Evolutionary conservation across 176 grass and related monocot genomes (phyloP).

Genomic region (Dactylis glomerata): DNA sequence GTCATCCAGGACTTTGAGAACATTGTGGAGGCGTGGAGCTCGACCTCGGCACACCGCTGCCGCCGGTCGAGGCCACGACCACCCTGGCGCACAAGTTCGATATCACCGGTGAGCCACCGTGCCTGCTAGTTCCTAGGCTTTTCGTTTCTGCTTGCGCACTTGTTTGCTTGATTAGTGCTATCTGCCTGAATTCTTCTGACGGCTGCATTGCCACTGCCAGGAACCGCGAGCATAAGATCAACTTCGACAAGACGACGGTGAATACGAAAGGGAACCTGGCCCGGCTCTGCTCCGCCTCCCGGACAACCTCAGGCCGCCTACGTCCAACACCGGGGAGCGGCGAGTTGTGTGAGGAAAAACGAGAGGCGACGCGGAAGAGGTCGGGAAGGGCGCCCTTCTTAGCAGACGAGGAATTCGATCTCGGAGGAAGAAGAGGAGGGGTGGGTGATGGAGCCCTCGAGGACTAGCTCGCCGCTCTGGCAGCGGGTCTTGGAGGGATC

Average conservation of each 20-base stretch:
- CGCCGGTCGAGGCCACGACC: conserved; percentile 54
- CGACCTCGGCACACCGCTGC: conserved; percentile 72
- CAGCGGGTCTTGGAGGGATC: too few species aligned
- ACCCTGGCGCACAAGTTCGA: conserved; percentile 84
- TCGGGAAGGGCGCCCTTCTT: too few species aligned
- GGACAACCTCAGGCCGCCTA: conserved; percentile 54
- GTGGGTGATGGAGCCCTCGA: too few species aligned
- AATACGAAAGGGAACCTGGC: conserved; percentile 73
- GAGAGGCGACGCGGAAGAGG: too few species aligned
- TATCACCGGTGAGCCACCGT: conserved; percentile 54
- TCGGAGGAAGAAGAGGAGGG: too few species aligned
- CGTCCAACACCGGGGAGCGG: conserved; percentile 70
- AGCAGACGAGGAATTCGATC: too few species aligned
- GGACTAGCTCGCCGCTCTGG: too few species aligned
- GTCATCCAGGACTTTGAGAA: conserved; percentile 84
- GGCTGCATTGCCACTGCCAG: conserved; percentile 15
- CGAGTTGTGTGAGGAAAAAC: too few species aligned
- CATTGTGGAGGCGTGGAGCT: conserved; percentile 81
- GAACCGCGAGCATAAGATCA: conserved; percentile 69
- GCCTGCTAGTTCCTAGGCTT: background rate
- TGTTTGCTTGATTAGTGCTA: background rate
- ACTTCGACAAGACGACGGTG: conserved; percentile 82
- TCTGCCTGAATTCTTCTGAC: background rate
- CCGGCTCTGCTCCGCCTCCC: conserved; percentile 76
- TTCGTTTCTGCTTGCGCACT: background rate